Evolutionary conservation across 225 moss, liverwort and hornwort species (phyloP).

Genomic region (Pseudoscleropodium purum): DNA sequence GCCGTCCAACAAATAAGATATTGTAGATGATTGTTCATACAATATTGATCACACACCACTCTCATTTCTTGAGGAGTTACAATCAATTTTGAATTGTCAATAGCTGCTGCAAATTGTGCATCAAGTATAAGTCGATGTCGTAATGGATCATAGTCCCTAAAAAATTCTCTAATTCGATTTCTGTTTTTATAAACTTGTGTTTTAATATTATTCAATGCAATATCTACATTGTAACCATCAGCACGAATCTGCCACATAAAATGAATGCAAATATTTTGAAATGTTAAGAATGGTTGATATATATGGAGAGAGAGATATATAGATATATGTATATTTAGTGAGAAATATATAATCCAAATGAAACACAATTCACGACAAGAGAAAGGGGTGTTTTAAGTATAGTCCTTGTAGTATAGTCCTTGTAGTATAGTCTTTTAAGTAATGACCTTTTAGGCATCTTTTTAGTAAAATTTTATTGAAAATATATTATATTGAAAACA

Average conservation of each 20-base stretch:
- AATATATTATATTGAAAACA: no score
- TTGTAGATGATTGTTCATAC: conserved; percentile 58
- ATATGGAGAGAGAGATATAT: no score
- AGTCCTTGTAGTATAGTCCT: no score
- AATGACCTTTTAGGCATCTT: no score
- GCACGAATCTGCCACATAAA: conserved; percentile 31
- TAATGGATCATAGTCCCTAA: conserved; percentile 73
- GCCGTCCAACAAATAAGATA: conserved; percentile 67
- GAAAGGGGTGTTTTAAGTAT: no score
- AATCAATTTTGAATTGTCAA: conserved; percentile 75
- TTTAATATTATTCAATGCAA: conserved; percentile 73
- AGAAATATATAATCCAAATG: background rate
- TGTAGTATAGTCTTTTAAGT: no score
- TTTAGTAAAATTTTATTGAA: no score
- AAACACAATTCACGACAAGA: no score
- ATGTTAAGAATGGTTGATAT: no score
- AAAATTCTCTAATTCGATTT: conserved; percentile 63
- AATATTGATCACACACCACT: conserved; percentile 63
- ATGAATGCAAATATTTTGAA: no score
- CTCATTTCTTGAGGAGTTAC: conserved; percentile 28
- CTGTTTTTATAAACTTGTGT: conserved; percentile 64
- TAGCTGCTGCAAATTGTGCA: conserved; percentile 56
- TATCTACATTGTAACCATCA: conserved; percentile 60
- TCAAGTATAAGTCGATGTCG: conserved; percentile 49
- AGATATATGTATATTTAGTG: no score